Evolutionary conservation across 2,329 filamentous ascomycete species (phyloP), one percentile per base, ranked within the genome.

Genomic region (Ceratocystis colombiana): DNA sequence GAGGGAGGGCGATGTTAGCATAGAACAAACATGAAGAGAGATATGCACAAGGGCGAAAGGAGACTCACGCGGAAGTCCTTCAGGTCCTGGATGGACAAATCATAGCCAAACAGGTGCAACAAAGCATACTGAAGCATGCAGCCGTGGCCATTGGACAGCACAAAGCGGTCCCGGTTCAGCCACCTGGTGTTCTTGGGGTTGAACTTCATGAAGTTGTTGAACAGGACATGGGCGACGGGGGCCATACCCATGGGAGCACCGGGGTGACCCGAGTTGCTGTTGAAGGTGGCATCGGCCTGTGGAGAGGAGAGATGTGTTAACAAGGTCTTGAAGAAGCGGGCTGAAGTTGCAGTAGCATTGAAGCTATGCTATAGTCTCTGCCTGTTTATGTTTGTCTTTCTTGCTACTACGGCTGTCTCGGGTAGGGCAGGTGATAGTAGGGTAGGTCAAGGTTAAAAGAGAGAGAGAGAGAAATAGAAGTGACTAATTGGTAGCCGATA

Each of bases 41-140:
- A 22, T 37, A 46, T 63, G 57, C 67, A 62, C 22, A 57, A 63
- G 41, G 20, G 59, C 22, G 25, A 22, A 25, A 59, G 12, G 20
- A 46, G 68, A 82, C 90, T 78, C 85, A 96, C 91, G 78, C 94
- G 88, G 89, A 99, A 99, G 73, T 82, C 79, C 86, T 97, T 99
- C 72, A 99, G 78, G 79, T 97, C 94, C 74, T 99, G 89, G 69
- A 99, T 82, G 74, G 84, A 84, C 72, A 99, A 73, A 70, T 80
- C 84, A 77, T 96, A 99, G 77, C 94, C 94, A 79, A 92, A 96
- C 67, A 99, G 84, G 82, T 99, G 94, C 74, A 99, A 88, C 72
- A 99, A 85, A 74, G 93, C 89, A 87, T 99, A 99, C 78, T 96
- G 94, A 69, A 99, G 90, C 92, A 99, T 96, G 85, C 94, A 99